phyloP scores from a whole-genome alignment of 2,329 filamentous ascomycete species.

The Keithomyces neogunnii region DNA sequence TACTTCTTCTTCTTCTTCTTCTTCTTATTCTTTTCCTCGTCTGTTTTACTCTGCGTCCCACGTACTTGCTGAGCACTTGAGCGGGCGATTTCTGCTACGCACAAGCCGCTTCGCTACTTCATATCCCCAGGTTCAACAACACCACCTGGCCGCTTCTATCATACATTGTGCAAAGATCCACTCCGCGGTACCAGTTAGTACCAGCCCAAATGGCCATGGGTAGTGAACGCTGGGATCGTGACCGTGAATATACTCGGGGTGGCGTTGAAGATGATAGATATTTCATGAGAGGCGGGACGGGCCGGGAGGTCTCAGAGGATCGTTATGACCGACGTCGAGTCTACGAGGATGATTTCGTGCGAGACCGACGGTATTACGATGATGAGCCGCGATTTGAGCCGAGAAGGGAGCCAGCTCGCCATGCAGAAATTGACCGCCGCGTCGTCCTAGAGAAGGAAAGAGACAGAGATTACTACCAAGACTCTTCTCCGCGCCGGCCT shows the following conservation, averaged over 20 bases:
- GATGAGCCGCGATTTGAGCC: conserved; percentile 37
- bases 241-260: conserved; percentile 36
- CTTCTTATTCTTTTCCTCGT: neutral
- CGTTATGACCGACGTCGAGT: conserved; percentile 38
- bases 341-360: conserved; percentile 37
- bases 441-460: conserved; percentile 48
- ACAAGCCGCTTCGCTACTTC: neutral
- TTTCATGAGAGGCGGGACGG: conserved; percentile 25
- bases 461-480: conserved; percentile 37
- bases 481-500: conserved; percentile 52
- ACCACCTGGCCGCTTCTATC: neutral
- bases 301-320: conserved; percentile 41
- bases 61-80: too few species aligned
- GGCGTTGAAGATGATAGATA: conserved; percentile 44
- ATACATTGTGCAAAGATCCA: neutral
- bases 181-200: neutral
- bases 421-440: conserved; percentile 41
- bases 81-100: too few species aligned
- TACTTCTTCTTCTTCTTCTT: neutral
- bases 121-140: neutral
- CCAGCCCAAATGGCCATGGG: conserved; percentile 13
- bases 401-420: conserved; percentile 23
- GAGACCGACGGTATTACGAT: conserved; percentile 47
- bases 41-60: too few species aligned
- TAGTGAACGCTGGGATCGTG: conserved; percentile 43